Percentiles rank a stretch among this genome's conserved stretches.
phyloP scores from a whole-genome alignment of 129 eudicot genomes.

The Erigeron canadensis region DNA sequence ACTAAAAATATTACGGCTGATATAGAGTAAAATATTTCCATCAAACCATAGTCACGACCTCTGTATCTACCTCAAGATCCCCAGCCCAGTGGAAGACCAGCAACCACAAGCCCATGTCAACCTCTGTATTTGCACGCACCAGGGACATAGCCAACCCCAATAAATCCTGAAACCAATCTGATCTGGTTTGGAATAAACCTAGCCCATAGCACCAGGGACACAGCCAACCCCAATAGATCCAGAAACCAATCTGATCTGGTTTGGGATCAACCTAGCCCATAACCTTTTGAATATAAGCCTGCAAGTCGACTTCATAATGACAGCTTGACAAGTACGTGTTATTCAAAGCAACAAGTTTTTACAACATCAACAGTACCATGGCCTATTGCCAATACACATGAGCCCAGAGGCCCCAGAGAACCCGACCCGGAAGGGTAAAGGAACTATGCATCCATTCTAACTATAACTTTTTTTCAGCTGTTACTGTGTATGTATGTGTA shows the following conservation, averaged over 20 bases:
- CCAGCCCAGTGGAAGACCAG: not conserved
- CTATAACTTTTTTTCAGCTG: not conserved
- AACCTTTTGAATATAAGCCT: not conserved
- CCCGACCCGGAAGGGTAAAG: not conserved
- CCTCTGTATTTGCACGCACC: not conserved
- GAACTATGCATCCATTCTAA: not conserved
- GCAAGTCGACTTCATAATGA: not conserved
- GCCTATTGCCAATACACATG: not conserved
- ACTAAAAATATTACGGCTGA: no score
- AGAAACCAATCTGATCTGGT: not conserved
- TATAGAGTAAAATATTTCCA: no score
- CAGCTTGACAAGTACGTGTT: not conserved
- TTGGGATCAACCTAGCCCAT: not conserved
- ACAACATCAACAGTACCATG: not conserved
- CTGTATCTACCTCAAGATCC: no score
- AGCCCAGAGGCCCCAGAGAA: not conserved
- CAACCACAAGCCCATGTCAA: not conserved
- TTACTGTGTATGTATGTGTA: slow-evolving; percentile 16
- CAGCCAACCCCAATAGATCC: not conserved
- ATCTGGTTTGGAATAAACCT: not conserved
- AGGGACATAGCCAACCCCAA: not conserved
- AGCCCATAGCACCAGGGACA: not conserved
- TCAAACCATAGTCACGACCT: no score
- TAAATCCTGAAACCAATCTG: not conserved
- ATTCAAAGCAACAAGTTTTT: slow-evolving; percentile 1